Conservation (phyloP, 768 basidiomycete species). For the Pulveroboletus sp. region DNA sequence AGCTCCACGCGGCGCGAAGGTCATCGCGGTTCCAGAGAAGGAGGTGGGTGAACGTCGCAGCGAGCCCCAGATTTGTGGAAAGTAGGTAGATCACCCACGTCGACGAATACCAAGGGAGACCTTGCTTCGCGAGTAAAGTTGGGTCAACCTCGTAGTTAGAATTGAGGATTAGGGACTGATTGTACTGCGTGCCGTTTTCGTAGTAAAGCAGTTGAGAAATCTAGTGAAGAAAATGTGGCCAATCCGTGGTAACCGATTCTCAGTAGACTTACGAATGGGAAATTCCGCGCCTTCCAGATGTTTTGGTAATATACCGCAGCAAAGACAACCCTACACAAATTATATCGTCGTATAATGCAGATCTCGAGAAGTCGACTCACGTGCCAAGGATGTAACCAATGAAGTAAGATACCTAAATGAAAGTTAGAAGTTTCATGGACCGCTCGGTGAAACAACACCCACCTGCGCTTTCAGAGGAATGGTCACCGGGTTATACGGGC, state of each 20-base stretch:
- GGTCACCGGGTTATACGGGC: slow-evolving; percentile 42
- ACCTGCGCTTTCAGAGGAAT: slow-evolving; percentile 53
- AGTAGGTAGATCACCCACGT: slow-evolving; percentile 24
- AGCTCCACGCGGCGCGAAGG: slow-evolving; percentile 42
- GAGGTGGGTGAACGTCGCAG: slow-evolving; percentile 51
- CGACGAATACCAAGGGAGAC: slow-evolving; percentile 30
- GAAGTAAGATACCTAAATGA: slow-evolving; percentile 38
- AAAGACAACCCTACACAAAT: slow-evolving; percentile 29
- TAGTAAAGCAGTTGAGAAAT: slow-evolving; percentile 50
- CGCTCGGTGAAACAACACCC: background rate
- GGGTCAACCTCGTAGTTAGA: slow-evolving; percentile 49
- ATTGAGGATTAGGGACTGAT: slow-evolving; percentile 52
- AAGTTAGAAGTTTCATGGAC: background rate
- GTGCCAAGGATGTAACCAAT: slow-evolving; percentile 51
- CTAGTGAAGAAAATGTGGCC: slow-evolving; percentile 16
- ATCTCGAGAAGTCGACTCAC: slow-evolving; percentile 30
- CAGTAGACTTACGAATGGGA: slow-evolving; percentile 47
- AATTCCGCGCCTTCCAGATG: slow-evolving; percentile 53
- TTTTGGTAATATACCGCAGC: slow-evolving; percentile 42
- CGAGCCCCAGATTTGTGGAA: slow-evolving; percentile 31
- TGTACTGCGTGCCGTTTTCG: slow-evolving; percentile 49
- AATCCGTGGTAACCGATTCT: background rate
- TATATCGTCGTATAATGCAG: slow-evolving; percentile 1
- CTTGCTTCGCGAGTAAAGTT: slow-evolving; percentile 42
- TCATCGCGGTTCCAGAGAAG: slow-evolving; percentile 52